Evolutionary conservation across 192 early-diverging fungal genomes (phyloP), one percentile per base, ranked within the genome.

Genomic region (Gigaspora rosea): DNA sequence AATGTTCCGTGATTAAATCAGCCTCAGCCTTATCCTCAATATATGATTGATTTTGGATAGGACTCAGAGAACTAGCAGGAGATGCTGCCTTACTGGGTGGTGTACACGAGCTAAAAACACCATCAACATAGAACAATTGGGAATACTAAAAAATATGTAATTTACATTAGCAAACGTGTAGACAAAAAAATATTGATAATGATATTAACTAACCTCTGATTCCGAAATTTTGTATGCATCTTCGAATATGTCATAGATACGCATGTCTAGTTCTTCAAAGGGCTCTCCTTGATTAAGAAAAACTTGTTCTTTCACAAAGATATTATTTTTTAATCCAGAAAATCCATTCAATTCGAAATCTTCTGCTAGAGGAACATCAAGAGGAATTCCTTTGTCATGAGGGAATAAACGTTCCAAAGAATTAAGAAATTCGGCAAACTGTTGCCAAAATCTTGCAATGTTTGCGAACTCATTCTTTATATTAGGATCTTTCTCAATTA

Each of bases 261-360:
- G 75, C 75, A 76, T 76, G n/a, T 76, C 75, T 16, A 63, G 4
- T 27, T 76, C 75, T 76, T 76, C 75, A 76, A 76, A 76, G n/a
- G 75, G 75, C 35, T 66, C 75, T 12, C 18, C 61, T 48, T 66
- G 49, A 54, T 56, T 41, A 18, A 20, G 13, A 6, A 52, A 36
- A 3, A n/a, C 32, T 46, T 76, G 48, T 8, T 27, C 33, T n/a
- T 76, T 20, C 12, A 76, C 0, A 67, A 36, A 78, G 32, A 80
- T 79, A 16, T 79, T 66, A 18, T 76, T 59, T 61, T 82, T 82
- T 49, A 85, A 68, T 3, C 78, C 81, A 8, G 75, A 75, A 69
- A 85, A 85, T 33, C 83, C 83, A 59, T 82, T 78, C 65, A 85
- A 71, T 59, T 85, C 83, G 4, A 80, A 66, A 75, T 85, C 83